Percentiles rank a stretch among this genome's conserved stretches.
Conservation (phyloP, 371 early-diverging fungal genomes). For the Lichtheimia ornata region DNA sequence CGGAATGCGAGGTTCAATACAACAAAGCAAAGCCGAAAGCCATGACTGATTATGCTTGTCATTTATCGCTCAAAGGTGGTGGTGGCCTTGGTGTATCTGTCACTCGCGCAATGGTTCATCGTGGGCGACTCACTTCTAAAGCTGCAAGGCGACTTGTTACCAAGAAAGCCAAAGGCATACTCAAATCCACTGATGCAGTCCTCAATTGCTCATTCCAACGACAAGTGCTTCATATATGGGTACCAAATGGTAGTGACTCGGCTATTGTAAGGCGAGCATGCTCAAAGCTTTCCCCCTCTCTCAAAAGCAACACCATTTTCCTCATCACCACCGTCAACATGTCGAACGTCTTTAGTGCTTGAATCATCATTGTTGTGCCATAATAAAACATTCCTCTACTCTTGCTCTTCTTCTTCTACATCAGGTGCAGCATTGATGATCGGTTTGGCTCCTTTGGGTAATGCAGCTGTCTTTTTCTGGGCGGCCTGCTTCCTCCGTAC, state of each 20-base stretch:
- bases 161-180: slow-evolving; percentile 49
- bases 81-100: slow-evolving; percentile 55
- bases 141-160: slow-evolving; percentile 43
- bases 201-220: slow-evolving; percentile 40
- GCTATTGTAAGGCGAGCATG: slow-evolving; percentile 20
- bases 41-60: slow-evolving; percentile 58
- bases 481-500: slow-evolving; percentile 56
- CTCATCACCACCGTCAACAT: slow-evolving; percentile 31
- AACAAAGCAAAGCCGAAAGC: slow-evolving; percentile 44
- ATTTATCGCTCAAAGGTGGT: slow-evolving; percentile 13
- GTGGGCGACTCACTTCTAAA: slow-evolving; percentile 33
- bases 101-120: slow-evolving; percentile 51
- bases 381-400: neutral
- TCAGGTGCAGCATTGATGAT: slow-evolving; percentile 57
- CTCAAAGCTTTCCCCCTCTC: slow-evolving; percentile 7
- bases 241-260: slow-evolving; percentile 41
- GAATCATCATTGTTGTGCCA: neutral
- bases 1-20: slow-evolving; percentile 57
- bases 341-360: slow-evolving; percentile 10
- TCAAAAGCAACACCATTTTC: slow-evolving; percentile 24
- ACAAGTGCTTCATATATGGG: slow-evolving; percentile 62
- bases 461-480: slow-evolving; percentile 39
- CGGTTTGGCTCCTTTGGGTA: slow-evolving; percentile 47
- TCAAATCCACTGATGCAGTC: slow-evolving; percentile 38
- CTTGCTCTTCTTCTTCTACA: slow-evolving; percentile 38